Base-by-base conservation (phyloP, 2,329 filamentous ascomycete species). In the Aureobasidium lini region DNA sequence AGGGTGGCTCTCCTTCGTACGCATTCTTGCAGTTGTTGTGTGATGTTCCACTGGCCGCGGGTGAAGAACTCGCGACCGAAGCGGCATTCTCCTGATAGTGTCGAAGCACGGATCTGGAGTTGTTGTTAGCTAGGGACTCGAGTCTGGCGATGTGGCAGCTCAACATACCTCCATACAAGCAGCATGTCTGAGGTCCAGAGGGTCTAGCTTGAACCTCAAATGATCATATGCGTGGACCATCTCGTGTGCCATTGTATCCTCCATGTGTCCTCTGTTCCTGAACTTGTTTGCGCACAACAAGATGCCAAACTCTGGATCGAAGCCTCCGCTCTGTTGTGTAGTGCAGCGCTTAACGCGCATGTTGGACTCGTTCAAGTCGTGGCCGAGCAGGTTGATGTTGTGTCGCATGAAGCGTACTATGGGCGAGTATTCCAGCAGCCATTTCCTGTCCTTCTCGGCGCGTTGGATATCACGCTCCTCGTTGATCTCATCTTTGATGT, bases 231-330 rank as follows among this genome's bases (percentile, higher is more conserved):
- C 63, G 53, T 63, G 62, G 8, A 64, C 46, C 63, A 64, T 60
- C 50, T 62, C 63, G 59, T 65, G 63, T 34, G 62, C 59, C 59
- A 65, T 59, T n/a, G 63, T 64, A 72, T 99, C 94, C 76, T 99
- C 94, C 66, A 96, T 73, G 71, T 96, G 90, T 34, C 86, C 85
- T 60, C 85, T 79, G 70, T 90, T 85, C 61, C 87, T 80, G 70
- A 97, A 84, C 75, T 94, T 87, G 74, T 99, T 99, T 54, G 94
- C 90, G 75, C 94, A 99, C 23, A 99, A 80, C 69, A 95, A 72
- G 63, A 99, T 96, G 39, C 94, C 94, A 71, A 91, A 88, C 53
- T 88, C 81, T 1, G 91, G 86, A 71, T 87, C 87, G 72, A 97
- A 97, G 1, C 94, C 94, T 29, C 93, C 94, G 36, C 82, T 82